Base-by-base conservation (phyloP, 345 rosid species). In the Citrus cavaleriei region DNA sequence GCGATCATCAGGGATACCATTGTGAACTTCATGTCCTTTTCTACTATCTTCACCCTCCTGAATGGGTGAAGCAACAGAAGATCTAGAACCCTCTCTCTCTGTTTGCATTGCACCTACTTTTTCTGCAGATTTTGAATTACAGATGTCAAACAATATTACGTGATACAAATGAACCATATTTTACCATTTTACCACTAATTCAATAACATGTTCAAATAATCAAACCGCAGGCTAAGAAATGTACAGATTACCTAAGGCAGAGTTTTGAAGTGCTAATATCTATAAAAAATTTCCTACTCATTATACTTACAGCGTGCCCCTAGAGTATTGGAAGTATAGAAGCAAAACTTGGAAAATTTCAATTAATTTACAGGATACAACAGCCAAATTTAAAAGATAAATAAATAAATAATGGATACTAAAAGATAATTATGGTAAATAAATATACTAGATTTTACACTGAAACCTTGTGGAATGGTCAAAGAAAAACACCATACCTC, bases 21-120 rank as follows among this genome's bases (percentile, higher is more conserved):
- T 80, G 40, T 76, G 83, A 80, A 68, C 71, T 71, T 67, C 83
- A 46, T 77, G 77, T 35, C 67, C 81, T 77, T 74, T 76, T 46
- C 78, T 70, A 83, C 61, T 64, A 78, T 75, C 82, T 70, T 77
- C 82, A 46, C 46, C 59, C 61, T 60, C 85, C 59, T 49, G 81
- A 68, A 68, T 81, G 71, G 77, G 42, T 24, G 83, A 81, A 81
- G 77, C 59, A 80, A 83, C 64, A 64, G 66, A 38, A 72, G 68
- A 51, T 78, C 66, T 71, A 51, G 59, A 40, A 68, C 46, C 46
- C 42, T 59, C 78, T 64, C 59, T 68, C 76, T 76, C 73, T 42
- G 72, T 57, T 74, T 67, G 69, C n/a, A 7, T 69, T 71, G 82
- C 62, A 12, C 80, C 72, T 35, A 68, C 66, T 62, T 57, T 84